Conservation (phyloP, 805 yeast species). For the Yarrowia deformans region DNA sequence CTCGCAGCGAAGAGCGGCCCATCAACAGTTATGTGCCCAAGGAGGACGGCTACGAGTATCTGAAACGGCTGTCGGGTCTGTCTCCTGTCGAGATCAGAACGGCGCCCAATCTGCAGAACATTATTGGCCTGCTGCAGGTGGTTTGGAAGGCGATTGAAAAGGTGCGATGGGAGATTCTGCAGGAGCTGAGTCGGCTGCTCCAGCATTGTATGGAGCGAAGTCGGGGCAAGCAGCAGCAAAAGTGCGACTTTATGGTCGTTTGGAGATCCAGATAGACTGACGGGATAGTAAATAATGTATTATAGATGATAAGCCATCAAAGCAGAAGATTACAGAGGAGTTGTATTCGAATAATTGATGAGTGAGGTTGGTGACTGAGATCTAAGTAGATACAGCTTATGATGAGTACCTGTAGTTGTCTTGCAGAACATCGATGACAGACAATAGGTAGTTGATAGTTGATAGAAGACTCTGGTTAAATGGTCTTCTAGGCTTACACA, state of each 20-base stretch:
- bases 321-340: no score
- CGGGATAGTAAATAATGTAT: slow-evolving; percentile 11
- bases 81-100: slow-evolving; percentile 48
- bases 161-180: slow-evolving; percentile 47
- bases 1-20: slow-evolving; percentile 41
- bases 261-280: slow-evolving; percentile 24
- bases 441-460: no score
- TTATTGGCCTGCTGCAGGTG: slow-evolving; percentile 61
- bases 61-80: slow-evolving; percentile 54
- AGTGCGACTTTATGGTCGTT: slow-evolving; percentile 44
- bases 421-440: no score
- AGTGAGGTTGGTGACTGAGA: no score
- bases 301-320: background rate
- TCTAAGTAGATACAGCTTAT: no score
- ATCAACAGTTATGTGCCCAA: slow-evolving; percentile 23
- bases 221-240: slow-evolving; percentile 42
- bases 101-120: slow-evolving; percentile 56
- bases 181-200: slow-evolving; percentile 44
- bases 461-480: no score
- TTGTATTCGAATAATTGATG: no score
- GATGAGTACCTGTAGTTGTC: no score
- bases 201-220: slow-evolving; percentile 44
- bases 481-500: no score
- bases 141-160: slow-evolving; percentile 45
- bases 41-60: slow-evolving; percentile 60